These are phyloP conservation scores for Lachnellula subtilissima DNA, from an alignment of 2,329 filamentous ascomycete genomes.

Conservation along the genomic window DNA sequence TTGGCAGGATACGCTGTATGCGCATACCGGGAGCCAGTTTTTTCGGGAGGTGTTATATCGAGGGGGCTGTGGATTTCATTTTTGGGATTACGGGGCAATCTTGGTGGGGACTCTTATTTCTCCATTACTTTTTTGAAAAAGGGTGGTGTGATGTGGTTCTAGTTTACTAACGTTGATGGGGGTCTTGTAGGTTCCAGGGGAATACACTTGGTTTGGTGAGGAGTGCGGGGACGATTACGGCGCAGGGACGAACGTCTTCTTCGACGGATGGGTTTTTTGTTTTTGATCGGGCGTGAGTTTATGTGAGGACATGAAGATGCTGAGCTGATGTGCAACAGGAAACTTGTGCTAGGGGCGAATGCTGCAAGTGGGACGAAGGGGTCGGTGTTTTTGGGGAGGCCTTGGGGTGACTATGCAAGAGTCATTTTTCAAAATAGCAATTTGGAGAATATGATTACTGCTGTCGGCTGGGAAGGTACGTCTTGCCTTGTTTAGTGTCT, in stretches of 20 bases:
- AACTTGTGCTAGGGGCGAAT: conserved; percentile 8
- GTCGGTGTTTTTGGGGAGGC: conserved; percentile 46
- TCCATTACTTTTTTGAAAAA: not conserved
- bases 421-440: conserved; percentile 46
- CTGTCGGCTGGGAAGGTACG: conserved; percentile 41
- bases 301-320: not conserved
- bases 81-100: conserved; percentile 47
- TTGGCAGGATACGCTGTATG: conserved; percentile 49
- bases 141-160: no score
- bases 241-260: conserved; percentile 43
- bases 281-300: conserved; percentile 36
- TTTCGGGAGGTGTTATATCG: conserved; percentile 50
- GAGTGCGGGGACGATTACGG: conserved; percentile 41
- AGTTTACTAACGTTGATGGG: no score
- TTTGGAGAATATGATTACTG: conserved; percentile 45
- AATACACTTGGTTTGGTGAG: conserved; percentile 41
- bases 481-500: not conserved
- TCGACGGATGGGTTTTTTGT: conserved; percentile 49
- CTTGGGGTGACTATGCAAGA: conserved; percentile 46
- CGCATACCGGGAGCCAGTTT: conserved; percentile 45
- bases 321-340: not conserved
- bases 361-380: conserved; percentile 27
- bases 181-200: conserved; percentile 34
- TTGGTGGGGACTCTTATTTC: conserved; percentile 34
- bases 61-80: conserved; percentile 53